Base-by-base conservation (phyloP, 225 moss, liverwort and hornwort species). In the Physcomitrellopsis africana region DNA sequence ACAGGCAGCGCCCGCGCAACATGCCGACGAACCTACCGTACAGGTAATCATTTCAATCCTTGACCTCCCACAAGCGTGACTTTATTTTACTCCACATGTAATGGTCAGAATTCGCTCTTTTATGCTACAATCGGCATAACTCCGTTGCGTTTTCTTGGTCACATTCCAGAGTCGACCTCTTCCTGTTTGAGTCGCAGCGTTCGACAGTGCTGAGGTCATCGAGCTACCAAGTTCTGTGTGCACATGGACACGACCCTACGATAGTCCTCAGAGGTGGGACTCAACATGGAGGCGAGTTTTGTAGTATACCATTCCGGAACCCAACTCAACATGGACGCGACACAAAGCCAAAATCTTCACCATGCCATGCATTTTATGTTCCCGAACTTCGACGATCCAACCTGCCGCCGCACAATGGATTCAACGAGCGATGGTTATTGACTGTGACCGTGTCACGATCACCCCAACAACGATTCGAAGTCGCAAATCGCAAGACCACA, bases 81-180 rank as follows among this genome's bases (percentile, higher is more conserved):
- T 24, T 37, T 37, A 37, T 37, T 2, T 37, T 37, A 5, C 32
- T 37, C 32, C 4, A 4, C 32, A 37, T 37, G 32, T 37, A 7
- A 37, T 5, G 4, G 4, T 7, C 32, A 37, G 32, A 4, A 4
- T 37, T 37, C 32, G 32, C 32, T 37, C 32, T 4, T 37, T 1
- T 37, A 7, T 37, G 32, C 32, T 37, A 37, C 32, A 37, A 37
- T 37, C 7, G 7, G 4, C 7, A 4, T 37, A 37, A 37, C 7
- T 37, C 32, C 5, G 18, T 20, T 81, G 56, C 77, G 22, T n/a
- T 3, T 16, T 60, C 59, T 41, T 67, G 54, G 65, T 23, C 26
- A 54, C 5, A 16, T 76, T 63, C 60, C 83, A 83, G 79, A 72
- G 10, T 29, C 75, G 75, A 23, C 72, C 76, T 67, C 61, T 71